A percentile compares a stretch with the other conserved stretches of the same genome.
Conservation (phyloP, 768 basidiomycete genomes). For the Naganishia randhawae region DNA sequence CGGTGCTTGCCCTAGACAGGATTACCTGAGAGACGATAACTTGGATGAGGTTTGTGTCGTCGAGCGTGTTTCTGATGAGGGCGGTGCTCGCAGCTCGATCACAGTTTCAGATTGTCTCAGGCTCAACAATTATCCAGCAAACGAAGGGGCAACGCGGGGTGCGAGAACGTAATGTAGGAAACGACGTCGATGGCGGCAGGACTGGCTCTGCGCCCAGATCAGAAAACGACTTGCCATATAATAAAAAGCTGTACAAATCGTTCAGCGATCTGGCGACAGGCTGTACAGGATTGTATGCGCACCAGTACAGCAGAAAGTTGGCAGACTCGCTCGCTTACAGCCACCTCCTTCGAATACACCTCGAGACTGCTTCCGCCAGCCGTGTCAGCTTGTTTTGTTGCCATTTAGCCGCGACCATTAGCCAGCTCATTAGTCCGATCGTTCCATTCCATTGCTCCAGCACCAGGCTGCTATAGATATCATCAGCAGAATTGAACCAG, state of each 20-base stretch:
- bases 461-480: no score
- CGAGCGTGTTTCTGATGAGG: not conserved
- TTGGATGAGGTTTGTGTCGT: not conserved
- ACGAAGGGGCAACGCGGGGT: not conserved
- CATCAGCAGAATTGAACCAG: no score
- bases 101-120: slow-evolving; percentile 4
- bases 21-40: not conserved
- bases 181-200: no score
- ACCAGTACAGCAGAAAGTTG: not conserved
- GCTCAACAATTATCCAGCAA: no score
- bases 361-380: no score
- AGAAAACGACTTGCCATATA: not conserved
- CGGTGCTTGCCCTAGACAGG: not conserved
- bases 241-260: not conserved
- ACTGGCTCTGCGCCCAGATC: not conserved
- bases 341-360: no score
- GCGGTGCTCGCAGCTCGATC: not conserved
- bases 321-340: no score
- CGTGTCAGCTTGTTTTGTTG: no score
- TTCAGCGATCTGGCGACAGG: not conserved
- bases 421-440: no score
- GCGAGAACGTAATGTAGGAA: no score
- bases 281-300: not conserved
- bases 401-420: no score
- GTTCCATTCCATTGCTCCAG: no score